A percentile compares a stretch with the other conserved stretches of the same genome.
Conservation (phyloP, 305 asterid species). For the Solanum hybrid region DNA sequence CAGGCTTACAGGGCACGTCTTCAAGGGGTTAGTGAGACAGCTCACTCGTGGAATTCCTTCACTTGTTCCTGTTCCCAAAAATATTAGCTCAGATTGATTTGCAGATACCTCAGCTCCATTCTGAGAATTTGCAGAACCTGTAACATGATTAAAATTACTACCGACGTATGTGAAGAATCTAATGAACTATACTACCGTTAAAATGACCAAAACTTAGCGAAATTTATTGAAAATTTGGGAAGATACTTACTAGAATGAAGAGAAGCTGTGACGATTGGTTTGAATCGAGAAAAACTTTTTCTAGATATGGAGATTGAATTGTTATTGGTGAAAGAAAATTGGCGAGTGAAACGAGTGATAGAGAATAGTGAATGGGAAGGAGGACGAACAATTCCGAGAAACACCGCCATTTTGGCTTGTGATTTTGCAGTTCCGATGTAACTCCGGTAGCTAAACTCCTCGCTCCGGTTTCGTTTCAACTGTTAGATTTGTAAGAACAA, state of each 20-base stretch:
- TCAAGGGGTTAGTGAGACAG: constrained; percentile 81
- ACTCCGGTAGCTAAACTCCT: not conserved
- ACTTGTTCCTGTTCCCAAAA: constrained; percentile 92
- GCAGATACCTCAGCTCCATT: constrained; percentile 18
- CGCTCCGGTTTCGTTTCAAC: not conserved
- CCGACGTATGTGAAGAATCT: not conserved
- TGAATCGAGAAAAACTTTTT: constrained; percentile 24
- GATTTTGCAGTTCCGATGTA: not conserved
- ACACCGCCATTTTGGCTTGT: constrained; percentile 33
- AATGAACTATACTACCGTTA: not conserved
- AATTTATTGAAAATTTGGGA: not conserved
- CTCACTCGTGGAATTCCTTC: constrained; percentile 99
- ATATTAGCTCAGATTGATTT: constrained; percentile 63
- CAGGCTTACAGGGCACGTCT: constrained; percentile 57
- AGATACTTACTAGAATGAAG: constrained; percentile 41
- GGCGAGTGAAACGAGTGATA: constrained; percentile 26
- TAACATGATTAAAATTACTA: constrained; percentile 1
- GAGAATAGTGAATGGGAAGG: constrained; percentile 32
- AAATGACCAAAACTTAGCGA: not conserved
- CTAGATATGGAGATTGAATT: constrained; percentile 23
- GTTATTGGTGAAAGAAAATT: constrained; percentile 18
- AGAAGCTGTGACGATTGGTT: constrained; percentile 36
- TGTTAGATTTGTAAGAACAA: not conserved
- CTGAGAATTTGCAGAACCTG: constrained; percentile 40
- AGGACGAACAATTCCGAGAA: constrained; percentile 39